Percentiles rank a stretch among this genome's conserved stretches.
phyloP scores from a whole-genome alignment of 2,329 filamentous ascomycete species.

The Thielaviopsis ethacetica region DNA sequence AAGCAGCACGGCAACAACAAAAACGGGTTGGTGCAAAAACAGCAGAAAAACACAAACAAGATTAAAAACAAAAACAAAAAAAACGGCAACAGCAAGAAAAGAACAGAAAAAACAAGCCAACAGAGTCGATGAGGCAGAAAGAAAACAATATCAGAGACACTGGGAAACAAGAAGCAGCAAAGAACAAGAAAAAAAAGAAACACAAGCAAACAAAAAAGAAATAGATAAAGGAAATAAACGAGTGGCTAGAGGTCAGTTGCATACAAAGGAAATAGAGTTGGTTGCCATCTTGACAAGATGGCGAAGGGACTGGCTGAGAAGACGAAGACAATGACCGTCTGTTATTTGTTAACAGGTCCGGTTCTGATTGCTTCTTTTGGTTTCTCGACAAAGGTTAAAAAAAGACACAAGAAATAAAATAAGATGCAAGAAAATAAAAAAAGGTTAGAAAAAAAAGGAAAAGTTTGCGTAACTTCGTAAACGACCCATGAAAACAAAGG shows the following conservation, averaged over 20 bases:
- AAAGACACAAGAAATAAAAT: constrained; percentile 1
- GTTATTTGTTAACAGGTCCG: no score
- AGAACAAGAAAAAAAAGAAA: not conserved
- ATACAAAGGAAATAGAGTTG: not conserved
- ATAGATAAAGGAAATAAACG: not conserved
- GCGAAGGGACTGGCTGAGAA: not conserved
- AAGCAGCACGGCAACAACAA: not conserved
- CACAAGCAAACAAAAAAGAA: not conserved
- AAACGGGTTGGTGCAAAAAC: not conserved
- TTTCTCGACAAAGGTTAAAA: no score
- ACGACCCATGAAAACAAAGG: not conserved
- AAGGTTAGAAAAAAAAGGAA: not conserved
- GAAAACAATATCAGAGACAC: not conserved
- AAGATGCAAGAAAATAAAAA: not conserved
- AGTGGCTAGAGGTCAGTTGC: not conserved
- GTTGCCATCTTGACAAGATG: not conserved
- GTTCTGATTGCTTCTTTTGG: no score
- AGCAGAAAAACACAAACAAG: not conserved
- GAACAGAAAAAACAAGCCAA: not conserved
- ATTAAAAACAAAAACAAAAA: not conserved
- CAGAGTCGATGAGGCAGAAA: not conserved
- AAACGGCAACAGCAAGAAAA: not conserved
- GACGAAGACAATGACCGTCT: no score
- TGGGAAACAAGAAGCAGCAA: not conserved
- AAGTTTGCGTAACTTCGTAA: not conserved